These are phyloP conservation scores for Arthrobotrys pseudoclavata DNA, from an alignment of 2,329 filamentous ascomycete genomes.

Conservation along the genomic window DNA sequence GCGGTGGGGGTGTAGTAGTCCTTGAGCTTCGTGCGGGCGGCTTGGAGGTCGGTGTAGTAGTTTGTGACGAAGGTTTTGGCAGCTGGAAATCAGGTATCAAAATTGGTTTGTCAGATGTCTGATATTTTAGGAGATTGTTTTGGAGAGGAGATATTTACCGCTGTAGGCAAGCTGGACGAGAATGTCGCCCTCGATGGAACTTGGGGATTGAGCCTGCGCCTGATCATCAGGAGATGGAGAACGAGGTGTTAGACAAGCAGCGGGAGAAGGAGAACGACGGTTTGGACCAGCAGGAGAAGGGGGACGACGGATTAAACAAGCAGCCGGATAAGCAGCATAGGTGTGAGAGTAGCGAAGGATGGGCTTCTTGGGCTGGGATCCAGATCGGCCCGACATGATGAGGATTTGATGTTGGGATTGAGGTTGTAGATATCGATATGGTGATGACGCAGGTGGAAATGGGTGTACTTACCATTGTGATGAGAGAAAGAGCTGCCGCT, in stretches of 20 bases:
- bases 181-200: conserved; percentile 38
- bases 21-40: conserved; percentile 71
- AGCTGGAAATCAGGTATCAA: conserved; percentile 68
- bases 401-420: not conserved
- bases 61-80: conserved; percentile 79
- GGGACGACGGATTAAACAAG: not conserved
- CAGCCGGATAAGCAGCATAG: not conserved
- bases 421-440: not conserved
- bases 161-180: conserved; percentile 43
- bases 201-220: conserved; percentile 12
- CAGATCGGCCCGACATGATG: conserved; percentile 5
- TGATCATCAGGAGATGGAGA: not conserved
- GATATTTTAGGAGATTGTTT: not conserved
- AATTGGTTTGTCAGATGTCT: conserved; percentile 27
- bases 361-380: not conserved
- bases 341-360: conserved; percentile 7
- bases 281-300: too few relatives aligned
- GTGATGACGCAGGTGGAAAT: not conserved
- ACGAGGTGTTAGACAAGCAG: not conserved
- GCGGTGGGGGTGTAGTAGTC: conserved; percentile 78
- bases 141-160: conserved; percentile 16
- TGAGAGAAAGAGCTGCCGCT: not conserved
- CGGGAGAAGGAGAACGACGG: not conserved
- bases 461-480: not conserved
- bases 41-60: conserved; percentile 82